Conservation (phyloP, 1,139 yeast genomes). For the Yamadazyma sp. region DNA sequence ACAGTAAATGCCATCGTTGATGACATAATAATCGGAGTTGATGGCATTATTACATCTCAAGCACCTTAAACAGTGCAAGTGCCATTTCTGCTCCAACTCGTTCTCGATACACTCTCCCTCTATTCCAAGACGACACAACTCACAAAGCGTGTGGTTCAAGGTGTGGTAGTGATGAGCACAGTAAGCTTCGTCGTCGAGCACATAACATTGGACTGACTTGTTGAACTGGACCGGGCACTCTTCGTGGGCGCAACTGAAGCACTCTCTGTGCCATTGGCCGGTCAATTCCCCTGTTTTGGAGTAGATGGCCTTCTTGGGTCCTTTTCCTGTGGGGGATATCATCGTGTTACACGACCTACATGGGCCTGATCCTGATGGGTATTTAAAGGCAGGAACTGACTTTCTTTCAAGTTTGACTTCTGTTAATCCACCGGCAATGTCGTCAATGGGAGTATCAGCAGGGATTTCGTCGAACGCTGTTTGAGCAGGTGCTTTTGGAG, state of each 20-base stretch:
- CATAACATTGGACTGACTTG: slow-evolving; percentile 74
- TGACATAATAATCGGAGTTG: slow-evolving; percentile 54
- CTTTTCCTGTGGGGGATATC: slow-evolving; percentile 45
- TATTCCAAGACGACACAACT: slow-evolving; percentile 68
- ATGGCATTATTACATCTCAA: slow-evolving; percentile 49
- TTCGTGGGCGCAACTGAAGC: slow-evolving; percentile 65
- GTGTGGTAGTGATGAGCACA: slow-evolving; percentile 82
- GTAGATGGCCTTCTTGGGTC: slow-evolving; percentile 49
- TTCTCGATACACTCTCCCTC: slow-evolving; percentile 91
- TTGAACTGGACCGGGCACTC: slow-evolving; percentile 58
- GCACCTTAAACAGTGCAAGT: slow-evolving; percentile 62
- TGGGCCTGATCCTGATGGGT: slow-evolving; percentile 70
- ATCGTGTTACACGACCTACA: slow-evolving; percentile 65
- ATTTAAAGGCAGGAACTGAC: slow-evolving; percentile 19
- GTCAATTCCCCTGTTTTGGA: slow-evolving; percentile 79
- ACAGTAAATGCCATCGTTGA: slow-evolving; percentile 53
- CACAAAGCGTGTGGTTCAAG: slow-evolving; percentile 73
- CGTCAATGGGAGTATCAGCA: not conserved
- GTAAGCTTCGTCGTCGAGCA: slow-evolving; percentile 73
- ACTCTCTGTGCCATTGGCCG: slow-evolving; percentile 92
- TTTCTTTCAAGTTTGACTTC: slow-evolving; percentile 8
- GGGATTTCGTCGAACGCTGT: not conserved
- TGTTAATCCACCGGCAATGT: not conserved
- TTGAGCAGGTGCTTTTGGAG: slow-evolving; percentile 10
- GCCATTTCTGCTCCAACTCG: slow-evolving; percentile 67